Evolutionary conservation across 306 rosid species (phyloP).

Genomic region (Fagus crenata): DNA sequence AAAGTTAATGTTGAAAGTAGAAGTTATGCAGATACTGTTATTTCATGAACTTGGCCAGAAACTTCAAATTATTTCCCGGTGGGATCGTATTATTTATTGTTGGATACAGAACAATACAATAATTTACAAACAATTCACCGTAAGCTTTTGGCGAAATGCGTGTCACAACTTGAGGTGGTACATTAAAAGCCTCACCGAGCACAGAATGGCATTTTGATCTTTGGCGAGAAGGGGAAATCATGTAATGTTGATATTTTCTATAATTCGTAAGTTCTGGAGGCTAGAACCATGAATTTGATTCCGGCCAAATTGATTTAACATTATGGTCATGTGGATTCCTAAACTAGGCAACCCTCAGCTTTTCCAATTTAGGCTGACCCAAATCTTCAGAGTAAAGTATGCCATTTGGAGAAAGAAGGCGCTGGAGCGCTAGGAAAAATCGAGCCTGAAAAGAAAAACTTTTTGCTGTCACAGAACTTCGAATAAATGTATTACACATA

Average conservation of each 20-base stretch:
- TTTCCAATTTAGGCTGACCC: conserved; percentile 19
- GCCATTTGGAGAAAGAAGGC: conserved; percentile 35
- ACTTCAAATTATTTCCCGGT: too few relatives aligned
- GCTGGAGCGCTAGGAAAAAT: conserved; percentile 27
- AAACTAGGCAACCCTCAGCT: conserved; percentile 31
- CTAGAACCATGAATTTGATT: background rate
- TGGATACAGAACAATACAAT: background rate
- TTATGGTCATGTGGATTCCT: background rate
- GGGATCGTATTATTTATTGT: background rate
- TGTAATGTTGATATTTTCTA: too few relatives aligned
- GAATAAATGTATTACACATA: conserved; percentile 3
- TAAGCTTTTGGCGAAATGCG: background rate
- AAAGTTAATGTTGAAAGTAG: too few relatives aligned
- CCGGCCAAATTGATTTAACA: background rate
- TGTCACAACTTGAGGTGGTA: background rate
- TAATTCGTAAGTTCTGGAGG: background rate
- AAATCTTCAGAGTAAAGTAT: conserved; percentile 31
- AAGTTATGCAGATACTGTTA: too few relatives aligned
- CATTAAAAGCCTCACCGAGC: background rate
- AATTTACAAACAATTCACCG: background rate
- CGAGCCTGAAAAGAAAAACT: conserved; percentile 26
- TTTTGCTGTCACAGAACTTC: background rate
- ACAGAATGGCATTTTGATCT: background rate
- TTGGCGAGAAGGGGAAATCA: background rate
- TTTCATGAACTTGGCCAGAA: too few relatives aligned